Evolutionary conservation across 495 filamentous ascomycete species (phyloP).

Genomic region (Penicillium tannophilum): DNA sequence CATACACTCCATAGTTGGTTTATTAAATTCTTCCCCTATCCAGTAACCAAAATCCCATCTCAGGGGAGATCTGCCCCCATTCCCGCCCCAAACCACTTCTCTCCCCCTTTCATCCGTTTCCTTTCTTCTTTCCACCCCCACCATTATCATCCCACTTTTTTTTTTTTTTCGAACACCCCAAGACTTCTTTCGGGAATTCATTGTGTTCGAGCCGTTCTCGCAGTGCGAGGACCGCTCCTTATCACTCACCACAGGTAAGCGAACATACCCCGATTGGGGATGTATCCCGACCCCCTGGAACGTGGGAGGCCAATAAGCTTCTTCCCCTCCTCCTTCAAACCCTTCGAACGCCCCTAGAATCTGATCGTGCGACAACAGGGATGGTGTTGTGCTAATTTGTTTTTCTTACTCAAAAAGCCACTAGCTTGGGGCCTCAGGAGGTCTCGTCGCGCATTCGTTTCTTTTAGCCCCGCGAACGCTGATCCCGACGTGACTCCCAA

Average conservation of each 20-base stretch:
- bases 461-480: conserved; percentile 9
- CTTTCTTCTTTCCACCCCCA: conserved; percentile 13
- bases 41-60: not conserved
- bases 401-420: conserved; percentile 2
- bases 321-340: not conserved
- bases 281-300: conserved; percentile 4
- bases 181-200: not conserved
- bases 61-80: conserved; percentile 15
- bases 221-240: conserved; percentile 27
- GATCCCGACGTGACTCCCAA: conserved; percentile 11
- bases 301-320: conserved; percentile 3
- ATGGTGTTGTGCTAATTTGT: conserved; percentile 4
- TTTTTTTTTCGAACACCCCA: not conserved
- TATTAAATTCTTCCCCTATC: not conserved
- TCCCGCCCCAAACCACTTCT: conserved; percentile 13
- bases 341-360: not conserved
- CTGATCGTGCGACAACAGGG: conserved; percentile 1
- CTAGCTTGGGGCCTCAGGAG: conserved; percentile 29
- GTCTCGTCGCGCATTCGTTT: conserved; percentile 29
- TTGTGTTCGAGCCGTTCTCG: conserved; percentile 26
- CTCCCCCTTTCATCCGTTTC: conserved; percentile 16
- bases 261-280: not conserved
- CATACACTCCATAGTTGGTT: not conserved
- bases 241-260: conserved; percentile 1
- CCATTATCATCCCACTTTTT: conserved; percentile 7